Base-by-base conservation (phyloP, 352 stramenopile genomes). In the Halophytophthora batemanensis region DNA sequence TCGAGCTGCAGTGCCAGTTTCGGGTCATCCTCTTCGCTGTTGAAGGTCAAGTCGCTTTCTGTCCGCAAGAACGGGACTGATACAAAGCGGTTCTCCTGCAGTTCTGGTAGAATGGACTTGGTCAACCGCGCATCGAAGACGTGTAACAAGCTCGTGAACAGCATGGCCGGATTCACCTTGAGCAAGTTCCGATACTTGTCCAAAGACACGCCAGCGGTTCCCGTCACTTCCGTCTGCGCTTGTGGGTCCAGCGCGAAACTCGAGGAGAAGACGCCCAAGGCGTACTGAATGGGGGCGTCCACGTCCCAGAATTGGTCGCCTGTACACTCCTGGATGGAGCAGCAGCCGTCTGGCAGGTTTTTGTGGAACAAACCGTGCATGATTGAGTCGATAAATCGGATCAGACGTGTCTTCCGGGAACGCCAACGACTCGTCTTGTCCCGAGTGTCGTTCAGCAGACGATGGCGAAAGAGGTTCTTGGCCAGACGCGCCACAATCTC, bases 281-380 rank as follows among this genome's bases (percentile, higher is more conserved):
- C 58, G 41, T 85, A 70, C 69, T 74, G 71, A 15, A 90, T 74
- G 0, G 71, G 77, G 1, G 73, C 78, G 37, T 92, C 75, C 0
- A 90, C 68, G 14, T 75, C 56, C 83, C 83, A 93, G 33, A 93
- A 93, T 45, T 92, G 81, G 19, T 79, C 69, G 7, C 69, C 74
- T 25, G 54, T 59, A 41, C 74, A 85, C 52, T 77, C 59, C 49
- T 47, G 43, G 50, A 78, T 58, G 25, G 43, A 11, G 53, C 63
- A 74, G 6, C 40, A 38, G 0, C 44, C 48, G 15, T 41, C 48
- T 12, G 57, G 60, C 18, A 77, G 63, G 31, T 76, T 74, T n/a
- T 70, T 61, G 44, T 82, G 73, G 50, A 82, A 82, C 8, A 85
- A 39, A 1, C 81, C 81, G 28, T 74, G 61, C 61, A 91, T 86